These are phyloP conservation scores for Friedmanniomyces simplex DNA, from an alignment of 495 filamentous ascomycete genomes.

Conservation along the genomic window DNA sequence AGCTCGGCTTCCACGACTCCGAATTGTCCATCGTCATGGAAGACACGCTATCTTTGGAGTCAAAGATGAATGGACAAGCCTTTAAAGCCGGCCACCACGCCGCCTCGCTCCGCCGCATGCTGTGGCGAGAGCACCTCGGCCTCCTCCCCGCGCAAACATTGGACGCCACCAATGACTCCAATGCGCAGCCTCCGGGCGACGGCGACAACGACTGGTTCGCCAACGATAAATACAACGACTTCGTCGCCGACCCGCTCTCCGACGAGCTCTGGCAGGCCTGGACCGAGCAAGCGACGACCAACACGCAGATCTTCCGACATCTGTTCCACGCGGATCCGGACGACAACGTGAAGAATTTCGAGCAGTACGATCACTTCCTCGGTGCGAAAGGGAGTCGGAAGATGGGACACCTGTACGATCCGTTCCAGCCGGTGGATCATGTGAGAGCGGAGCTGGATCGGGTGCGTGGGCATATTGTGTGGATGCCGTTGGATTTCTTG, in stretches of 20 bases:
- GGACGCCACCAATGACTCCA: slow-evolving; percentile 60
- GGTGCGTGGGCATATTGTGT: slow-evolving; percentile 84
- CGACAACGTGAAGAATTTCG: slow-evolving; percentile 75
- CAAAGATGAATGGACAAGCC: slow-evolving; percentile 65
- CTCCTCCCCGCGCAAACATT: slow-evolving; percentile 63
- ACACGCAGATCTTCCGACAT: slow-evolving; percentile 74
- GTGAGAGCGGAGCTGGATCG: slow-evolving; percentile 64
- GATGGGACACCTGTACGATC: slow-evolving; percentile 75
- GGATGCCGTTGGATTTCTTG: slow-evolving; percentile 88
- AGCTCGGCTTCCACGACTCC: slow-evolving; percentile 80
- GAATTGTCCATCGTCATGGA: slow-evolving; percentile 91
- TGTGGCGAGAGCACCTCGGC: slow-evolving; percentile 92
- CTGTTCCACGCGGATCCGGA: slow-evolving; percentile 93
- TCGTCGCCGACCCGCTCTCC: slow-evolving; percentile 71
- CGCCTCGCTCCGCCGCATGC: slow-evolving; percentile 66
- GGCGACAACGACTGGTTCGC: slow-evolving; percentile 54
- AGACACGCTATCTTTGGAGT: slow-evolving; percentile 63
- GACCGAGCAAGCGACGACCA: slow-evolving; percentile 63
- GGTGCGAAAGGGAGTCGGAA: slow-evolving; percentile 41
- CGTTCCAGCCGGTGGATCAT: slow-evolving; percentile 55
- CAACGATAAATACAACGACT: slow-evolving; percentile 56
- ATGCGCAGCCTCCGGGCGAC: slow-evolving; percentile 70
- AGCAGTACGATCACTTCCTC: slow-evolving; percentile 67
- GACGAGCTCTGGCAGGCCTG: slow-evolving; percentile 79
- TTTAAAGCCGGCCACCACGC: slow-evolving; percentile 69